These are phyloP conservation scores for Ustilago hordei DNA, from an alignment of 1,284 basidiomycete species.

Conservation along the genomic window DNA sequence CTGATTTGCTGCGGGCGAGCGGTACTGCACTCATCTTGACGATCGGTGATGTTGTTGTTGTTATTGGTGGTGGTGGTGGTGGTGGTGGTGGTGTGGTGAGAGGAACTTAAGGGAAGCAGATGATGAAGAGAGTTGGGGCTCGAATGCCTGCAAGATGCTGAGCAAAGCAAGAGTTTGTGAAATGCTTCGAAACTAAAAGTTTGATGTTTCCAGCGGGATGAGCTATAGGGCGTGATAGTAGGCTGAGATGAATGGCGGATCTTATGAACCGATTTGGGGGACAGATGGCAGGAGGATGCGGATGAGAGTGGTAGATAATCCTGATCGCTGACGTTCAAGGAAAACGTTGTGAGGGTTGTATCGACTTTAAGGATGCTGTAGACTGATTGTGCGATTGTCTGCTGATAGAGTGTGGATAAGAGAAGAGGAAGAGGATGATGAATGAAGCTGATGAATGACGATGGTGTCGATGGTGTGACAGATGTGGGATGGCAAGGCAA, in stretches of 20 bases:
- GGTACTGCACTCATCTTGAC: conserved; percentile 48
- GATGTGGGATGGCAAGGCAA: conserved; percentile 3
- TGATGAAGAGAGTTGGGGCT: neutral
- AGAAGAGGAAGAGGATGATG: neutral
- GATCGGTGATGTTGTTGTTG: neutral
- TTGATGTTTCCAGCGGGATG: too few relatives aligned
- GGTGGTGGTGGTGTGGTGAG: neutral
- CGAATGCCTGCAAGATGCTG: neutral
- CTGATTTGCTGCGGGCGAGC: conserved; percentile 34
- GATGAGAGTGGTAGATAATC: neutral
- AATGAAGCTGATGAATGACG: neutral
- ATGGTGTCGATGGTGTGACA: neutral
- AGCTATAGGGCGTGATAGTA: neutral
- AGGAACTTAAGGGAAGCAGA: neutral
- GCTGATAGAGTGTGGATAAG: neutral
- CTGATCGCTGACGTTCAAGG: neutral
- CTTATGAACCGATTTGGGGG: neutral
- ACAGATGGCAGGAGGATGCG: neutral
- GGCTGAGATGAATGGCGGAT: neutral
- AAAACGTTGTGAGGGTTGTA: too few relatives aligned
- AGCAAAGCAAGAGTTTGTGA: neutral
- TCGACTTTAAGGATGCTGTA: neutral
- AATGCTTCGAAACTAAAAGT: neutral
- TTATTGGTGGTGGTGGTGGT: neutral
- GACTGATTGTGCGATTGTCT: neutral